Evolutionary conservation across 768 basidiomycete species (phyloP), one percentile per base, ranked within the genome.

Genomic region (Lactarius pseudohatsudake): DNA sequence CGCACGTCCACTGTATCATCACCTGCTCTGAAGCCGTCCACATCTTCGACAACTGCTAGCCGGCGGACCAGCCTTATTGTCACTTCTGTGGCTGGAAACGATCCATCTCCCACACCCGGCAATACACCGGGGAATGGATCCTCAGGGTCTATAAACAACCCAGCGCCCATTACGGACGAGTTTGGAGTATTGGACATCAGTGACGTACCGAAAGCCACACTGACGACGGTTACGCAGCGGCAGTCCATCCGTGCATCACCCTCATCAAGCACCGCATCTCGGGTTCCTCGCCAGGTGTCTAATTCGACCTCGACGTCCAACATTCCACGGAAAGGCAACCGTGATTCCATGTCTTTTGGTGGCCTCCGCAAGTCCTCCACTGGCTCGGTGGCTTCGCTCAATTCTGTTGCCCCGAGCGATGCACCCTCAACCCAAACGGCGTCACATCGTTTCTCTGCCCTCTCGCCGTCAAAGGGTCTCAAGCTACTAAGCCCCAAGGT

Each of bases 381-480:
- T 0, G 85, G 90, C 53, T 94, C 92, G 11, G 85, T 89, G n/a
- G 81, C 87, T 32, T 91, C 91, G 9, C 76, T 86, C 41, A 79
- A 84, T 13, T 86, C 87, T 1, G 80, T 82, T 13, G 80, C 82
- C 18, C 77, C 77, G 1, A 79, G 77, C 50, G 77, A 67, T 13
- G 58, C 62, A 22, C 62, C 62, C 58, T 32, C 62, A 32, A 60
- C 62, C 50, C 66, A 79, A 67, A 36, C 76, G 36, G 72, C 79
- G 59, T 82, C 80, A 59, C 86, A 90, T 72, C 85, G 91, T 38
- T 90, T 93, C 79, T 90, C 91, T 41, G 90, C 89, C 4, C 81
- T 94, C 50, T 94, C 92, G 5, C 92, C 92, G 1, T 94, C 92
- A 3, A 92, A 89, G 76, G 84, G 91, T 36, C 79, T 94, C 63